A percentile compares a stretch with the other conserved stretches of the same genome.
Evolutionary conservation across 768 basidiomycete genomes (phyloP).

Genomic region (Suillus paluster): DNA sequence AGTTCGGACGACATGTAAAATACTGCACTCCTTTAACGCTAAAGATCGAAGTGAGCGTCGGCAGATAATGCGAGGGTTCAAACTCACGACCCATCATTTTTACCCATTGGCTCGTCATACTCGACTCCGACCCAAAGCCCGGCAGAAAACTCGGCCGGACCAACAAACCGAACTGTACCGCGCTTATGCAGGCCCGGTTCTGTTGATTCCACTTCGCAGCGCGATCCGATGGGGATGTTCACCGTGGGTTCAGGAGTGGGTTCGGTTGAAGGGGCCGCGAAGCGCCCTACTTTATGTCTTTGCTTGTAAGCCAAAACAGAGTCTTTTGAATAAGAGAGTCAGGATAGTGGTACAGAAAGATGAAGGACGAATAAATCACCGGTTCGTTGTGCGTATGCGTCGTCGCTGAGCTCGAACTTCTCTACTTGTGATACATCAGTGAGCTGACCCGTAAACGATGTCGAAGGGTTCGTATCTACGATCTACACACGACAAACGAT

Average conservation of each 20-base stretch:
- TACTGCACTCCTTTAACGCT: conserved; percentile 89
- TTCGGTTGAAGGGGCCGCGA: conserved; percentile 59
- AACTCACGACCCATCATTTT: conserved; percentile 93
- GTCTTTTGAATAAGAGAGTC: conserved; percentile 50
- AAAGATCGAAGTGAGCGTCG: background rate
- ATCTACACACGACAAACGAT: conserved; percentile 49
- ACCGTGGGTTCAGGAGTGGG: conserved; percentile 33
- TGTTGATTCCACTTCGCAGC: conserved; percentile 81
- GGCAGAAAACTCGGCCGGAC: conserved; percentile 71
- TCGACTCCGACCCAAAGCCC: conserved; percentile 91
- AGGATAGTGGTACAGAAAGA: background rate
- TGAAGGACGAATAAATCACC: conserved; percentile 49
- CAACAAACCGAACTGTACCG: conserved; percentile 87
- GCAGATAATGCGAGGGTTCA: background rate
- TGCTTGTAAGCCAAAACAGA: conserved; percentile 91
- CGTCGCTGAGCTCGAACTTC: conserved; percentile 87
- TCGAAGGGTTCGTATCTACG: conserved; percentile 75
- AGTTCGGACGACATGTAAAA: conserved; percentile 76
- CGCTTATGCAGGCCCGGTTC: conserved; percentile 76
- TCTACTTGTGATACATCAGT: conserved; percentile 86
- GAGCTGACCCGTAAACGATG: conserved; percentile 80
- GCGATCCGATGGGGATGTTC: conserved; percentile 67
- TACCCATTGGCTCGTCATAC: conserved; percentile 95
- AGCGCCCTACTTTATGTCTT: conserved; percentile 85
- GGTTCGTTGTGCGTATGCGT: conserved; percentile 79